Conservation (phyloP, 495 filamentous ascomycete genomes). For the Trypethelium eluteriae region DNA sequence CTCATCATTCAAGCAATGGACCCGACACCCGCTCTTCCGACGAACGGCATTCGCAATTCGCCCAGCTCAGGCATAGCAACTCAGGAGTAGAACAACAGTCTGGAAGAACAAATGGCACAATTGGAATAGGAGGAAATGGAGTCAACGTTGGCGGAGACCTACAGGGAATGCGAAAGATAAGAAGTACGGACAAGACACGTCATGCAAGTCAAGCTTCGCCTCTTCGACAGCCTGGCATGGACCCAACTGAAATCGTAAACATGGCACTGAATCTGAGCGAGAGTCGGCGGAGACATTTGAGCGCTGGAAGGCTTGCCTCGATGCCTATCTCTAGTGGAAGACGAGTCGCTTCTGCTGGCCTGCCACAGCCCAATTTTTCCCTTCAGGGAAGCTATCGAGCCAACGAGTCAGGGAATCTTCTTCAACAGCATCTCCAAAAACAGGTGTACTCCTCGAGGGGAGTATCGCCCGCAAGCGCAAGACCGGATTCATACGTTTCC, state of each 20-base stretch:
- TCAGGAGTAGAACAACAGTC: neutral
- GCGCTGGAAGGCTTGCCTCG: conserved; percentile 27
- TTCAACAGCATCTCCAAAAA: conserved; percentile 58
- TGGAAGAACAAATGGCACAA: neutral
- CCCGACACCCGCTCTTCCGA: neutral
- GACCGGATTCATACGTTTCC: conserved; percentile 17
- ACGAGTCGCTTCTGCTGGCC: conserved; percentile 45
- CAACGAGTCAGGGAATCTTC: conserved; percentile 42
- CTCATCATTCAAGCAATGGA: neutral
- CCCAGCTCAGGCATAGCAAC: neutral
- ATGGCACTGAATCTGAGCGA: conserved; percentile 85
- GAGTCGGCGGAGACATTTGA: conserved; percentile 55
- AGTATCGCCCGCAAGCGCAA: conserved; percentile 47
- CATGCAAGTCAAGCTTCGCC: neutral
- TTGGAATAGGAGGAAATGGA: neutral
- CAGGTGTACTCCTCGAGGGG: conserved; percentile 53
- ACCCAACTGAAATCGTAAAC: conserved; percentile 80
- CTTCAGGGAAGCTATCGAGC: conserved; percentile 20
- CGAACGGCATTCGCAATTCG: neutral
- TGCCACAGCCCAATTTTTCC: conserved; percentile 35
- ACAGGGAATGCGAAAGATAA: conserved; percentile 9
- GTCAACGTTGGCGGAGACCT: neutral
- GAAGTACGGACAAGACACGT: neutral
- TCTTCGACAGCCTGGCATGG: conserved; percentile 32
- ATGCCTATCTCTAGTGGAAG: conserved; percentile 40